These are phyloP conservation scores for Aspergillus sp. DNA, from an alignment of 2,329 filamentous ascomycete species.

Conservation along the genomic window DNA sequence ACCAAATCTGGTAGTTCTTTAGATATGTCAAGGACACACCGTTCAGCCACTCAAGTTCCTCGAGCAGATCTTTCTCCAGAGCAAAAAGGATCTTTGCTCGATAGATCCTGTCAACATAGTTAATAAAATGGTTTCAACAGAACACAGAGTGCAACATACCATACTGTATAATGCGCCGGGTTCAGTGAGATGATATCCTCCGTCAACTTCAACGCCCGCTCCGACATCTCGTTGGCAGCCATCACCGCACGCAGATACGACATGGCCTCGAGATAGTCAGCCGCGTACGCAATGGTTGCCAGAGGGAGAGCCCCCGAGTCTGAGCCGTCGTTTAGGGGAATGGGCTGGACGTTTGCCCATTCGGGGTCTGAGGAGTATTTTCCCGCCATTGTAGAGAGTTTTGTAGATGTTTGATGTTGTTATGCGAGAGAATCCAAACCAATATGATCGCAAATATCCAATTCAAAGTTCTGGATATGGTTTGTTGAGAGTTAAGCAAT, in stretches of 20 bases:
- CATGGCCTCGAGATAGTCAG: constrained; percentile 86
- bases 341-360: constrained; percentile 79
- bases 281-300: constrained; percentile 85
- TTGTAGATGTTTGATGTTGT: not conserved
- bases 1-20: constrained; percentile 99
- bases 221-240: constrained; percentile 75
- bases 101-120: constrained; percentile 56
- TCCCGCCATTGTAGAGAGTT: constrained; percentile 15
- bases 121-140: not conserved
- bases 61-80: constrained; percentile 56
- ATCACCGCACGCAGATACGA: constrained; percentile 91
- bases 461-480: not conserved
- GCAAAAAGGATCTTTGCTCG: constrained; percentile 70
- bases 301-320: constrained; percentile 53
- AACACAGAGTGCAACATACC: constrained; percentile 45
- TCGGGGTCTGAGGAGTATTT: constrained; percentile 60
- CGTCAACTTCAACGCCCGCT: constrained; percentile 72
- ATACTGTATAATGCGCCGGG: constrained; percentile 96
- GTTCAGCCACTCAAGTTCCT: constrained; percentile 83
- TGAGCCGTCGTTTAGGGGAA: constrained; percentile 75
- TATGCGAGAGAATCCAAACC: not conserved
- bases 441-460: not conserved
- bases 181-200: constrained; percentile 89
- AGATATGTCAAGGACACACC: constrained; percentile 71
- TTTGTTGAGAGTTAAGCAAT: not conserved